Percentiles rank a stretch among this genome's conserved stretches.
Conservation (phyloP, 2,329 filamentous ascomycete species). For the Clarireedia homoeocarpa region DNA sequence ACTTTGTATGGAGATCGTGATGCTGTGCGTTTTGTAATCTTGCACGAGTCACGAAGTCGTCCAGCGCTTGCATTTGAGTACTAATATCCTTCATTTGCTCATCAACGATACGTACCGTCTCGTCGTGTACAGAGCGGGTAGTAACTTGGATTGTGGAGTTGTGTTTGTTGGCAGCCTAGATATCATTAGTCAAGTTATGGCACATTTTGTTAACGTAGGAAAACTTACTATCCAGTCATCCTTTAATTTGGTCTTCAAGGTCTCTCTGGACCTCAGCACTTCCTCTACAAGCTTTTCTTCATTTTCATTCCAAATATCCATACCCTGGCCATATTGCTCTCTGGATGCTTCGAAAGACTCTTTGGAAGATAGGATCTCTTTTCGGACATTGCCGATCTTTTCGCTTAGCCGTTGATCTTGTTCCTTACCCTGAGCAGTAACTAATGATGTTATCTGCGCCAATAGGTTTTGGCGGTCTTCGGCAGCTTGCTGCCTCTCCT, state of each 20-base stretch:
- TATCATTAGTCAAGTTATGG: slow-evolving; percentile 8
- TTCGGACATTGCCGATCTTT: slow-evolving; percentile 54
- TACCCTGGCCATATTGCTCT: slow-evolving; percentile 57
- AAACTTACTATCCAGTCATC: slow-evolving; percentile 72
- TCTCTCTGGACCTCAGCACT: slow-evolving; percentile 65
- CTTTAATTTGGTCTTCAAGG: slow-evolving; percentile 73
- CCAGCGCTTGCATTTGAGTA: slow-evolving; percentile 80
- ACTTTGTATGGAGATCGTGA: slow-evolving; percentile 60
- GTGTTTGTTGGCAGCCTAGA: slow-evolving; percentile 62
- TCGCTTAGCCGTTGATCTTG: slow-evolving; percentile 65
- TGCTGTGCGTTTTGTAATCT: slow-evolving; percentile 72
- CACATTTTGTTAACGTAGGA: background rate
- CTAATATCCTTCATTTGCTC: slow-evolving; percentile 82
- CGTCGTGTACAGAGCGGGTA: slow-evolving; percentile 80
- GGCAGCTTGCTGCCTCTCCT: slow-evolving; percentile 66
- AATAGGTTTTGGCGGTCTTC: slow-evolving; percentile 69
- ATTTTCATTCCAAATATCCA: slow-evolving; percentile 66
- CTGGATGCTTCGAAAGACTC: slow-evolving; percentile 58
- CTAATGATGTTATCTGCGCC: slow-evolving; percentile 66
- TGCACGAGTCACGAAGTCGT: slow-evolving; percentile 82
- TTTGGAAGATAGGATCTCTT: slow-evolving; percentile 57
- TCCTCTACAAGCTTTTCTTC: slow-evolving; percentile 63
- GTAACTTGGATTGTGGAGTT: slow-evolving; percentile 78
- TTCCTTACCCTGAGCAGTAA: slow-evolving; percentile 64
- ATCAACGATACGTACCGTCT: slow-evolving; percentile 84